Evolutionary conservation across 768 basidiomycete genomes (phyloP), one percentile per base, ranked within the genome.

Genomic region (Tricholomella constricta): DNA sequence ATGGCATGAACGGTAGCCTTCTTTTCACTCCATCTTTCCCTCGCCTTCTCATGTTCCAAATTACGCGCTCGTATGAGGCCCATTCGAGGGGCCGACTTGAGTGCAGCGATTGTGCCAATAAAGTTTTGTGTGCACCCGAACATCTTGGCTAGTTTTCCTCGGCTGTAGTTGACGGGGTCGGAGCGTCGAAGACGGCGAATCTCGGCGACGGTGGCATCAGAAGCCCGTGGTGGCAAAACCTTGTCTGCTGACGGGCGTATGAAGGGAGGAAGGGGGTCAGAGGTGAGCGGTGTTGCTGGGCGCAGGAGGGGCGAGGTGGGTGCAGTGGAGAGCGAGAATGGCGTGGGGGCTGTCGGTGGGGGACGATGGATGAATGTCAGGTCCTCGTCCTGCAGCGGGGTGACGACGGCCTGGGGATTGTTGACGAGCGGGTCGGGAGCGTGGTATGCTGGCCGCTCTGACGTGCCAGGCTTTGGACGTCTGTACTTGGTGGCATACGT

Each of bases 311-410:
- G 88, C 0, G 91, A 94, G 6, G 80, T 69, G 9, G 91, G 91
- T 8, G 78, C 74, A 5, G 82, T 83, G 5, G 83, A 85, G 51
- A 84, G 80, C 17, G 91, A 94, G 54, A 77, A 73, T 3, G 90
- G 89, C 15, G 89, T 78, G 8, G 88, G 86, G 9, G 85, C 80
- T 9, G 86, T 83, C 0, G 91, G 88, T 0, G 91, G 91, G n/a
- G 88, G 88, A 37, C 91, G 85, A 66, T 90, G 89, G 52, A 93
- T 85, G 66, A 93, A 93, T 0, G 89, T 89, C 50, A 91, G 68
- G 54, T 78, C 73, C 51, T 80, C 78, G 56, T 80, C 81, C 6
- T 72, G 68, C 19, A 87, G 68, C 8, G 70, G 51, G 9, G 77
- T 81, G 45, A 84, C 80, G 43, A 69, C 69, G 32, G 81, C 82